Evolutionary conservation across 768 basidiomycete genomes (phyloP).

Genomic region (Mycena floridula): DNA sequence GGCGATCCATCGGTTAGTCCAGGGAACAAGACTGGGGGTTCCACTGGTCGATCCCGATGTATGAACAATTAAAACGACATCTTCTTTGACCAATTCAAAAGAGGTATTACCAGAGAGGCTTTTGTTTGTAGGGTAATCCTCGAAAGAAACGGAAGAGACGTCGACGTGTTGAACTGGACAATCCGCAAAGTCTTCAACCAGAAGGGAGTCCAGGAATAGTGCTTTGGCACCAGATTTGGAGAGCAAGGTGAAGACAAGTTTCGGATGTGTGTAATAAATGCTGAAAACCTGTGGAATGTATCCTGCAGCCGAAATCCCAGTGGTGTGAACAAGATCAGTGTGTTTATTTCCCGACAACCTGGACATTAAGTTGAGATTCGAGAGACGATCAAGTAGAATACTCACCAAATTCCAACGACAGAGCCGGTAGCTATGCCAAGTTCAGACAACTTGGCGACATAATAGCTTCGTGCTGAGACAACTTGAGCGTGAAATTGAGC

Average conservation of each 20-base stretch:
- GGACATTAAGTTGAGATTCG: neutral
- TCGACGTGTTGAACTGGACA: neutral
- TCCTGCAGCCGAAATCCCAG: neutral
- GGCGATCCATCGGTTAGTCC: neutral
- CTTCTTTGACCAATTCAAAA: neutral
- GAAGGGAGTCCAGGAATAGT: neutral
- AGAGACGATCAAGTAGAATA: neutral
- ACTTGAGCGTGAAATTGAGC: neutral
- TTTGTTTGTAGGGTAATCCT: neutral
- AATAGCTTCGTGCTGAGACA: neutral
- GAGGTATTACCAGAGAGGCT: neutral
- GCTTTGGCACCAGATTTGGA: neutral
- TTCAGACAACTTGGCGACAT: neutral
- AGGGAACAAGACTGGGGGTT: neutral
- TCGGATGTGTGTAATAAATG: neutral
- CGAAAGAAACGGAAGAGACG: neutral
- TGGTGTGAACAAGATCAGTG: neutral
- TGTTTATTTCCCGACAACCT: neutral
- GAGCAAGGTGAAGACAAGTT: neutral
- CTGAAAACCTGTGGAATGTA: conserved; percentile 1
- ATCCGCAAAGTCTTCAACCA: neutral
- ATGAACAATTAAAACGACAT: neutral
- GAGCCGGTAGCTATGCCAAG: neutral
- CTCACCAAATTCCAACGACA: conserved; percentile 1
- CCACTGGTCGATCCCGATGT: neutral